These are phyloP conservation scores for Mercurialis annua DNA, from an alignment of 345 rosid species.

Conservation along the genomic window DNA sequence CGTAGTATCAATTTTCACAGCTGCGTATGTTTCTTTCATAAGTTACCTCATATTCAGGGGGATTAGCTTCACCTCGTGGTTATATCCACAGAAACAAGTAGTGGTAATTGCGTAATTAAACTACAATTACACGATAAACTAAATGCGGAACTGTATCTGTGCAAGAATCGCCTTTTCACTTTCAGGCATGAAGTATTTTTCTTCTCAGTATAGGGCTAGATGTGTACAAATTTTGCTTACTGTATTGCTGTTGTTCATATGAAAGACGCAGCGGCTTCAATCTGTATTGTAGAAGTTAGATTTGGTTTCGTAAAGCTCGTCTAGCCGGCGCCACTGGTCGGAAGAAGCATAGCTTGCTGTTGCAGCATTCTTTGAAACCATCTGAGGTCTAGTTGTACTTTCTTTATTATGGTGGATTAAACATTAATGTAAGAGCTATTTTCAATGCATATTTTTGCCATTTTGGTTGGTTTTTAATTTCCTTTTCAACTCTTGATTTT, in stretches of 20 bases:
- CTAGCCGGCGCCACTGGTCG: no score
- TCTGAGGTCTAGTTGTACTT: no score
- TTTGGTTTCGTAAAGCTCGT: neutral
- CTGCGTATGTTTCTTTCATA: slow-evolving; percentile 63
- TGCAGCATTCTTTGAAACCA: no score
- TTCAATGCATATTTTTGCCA: no score
- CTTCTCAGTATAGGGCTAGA: neutral
- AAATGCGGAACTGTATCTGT: neutral
- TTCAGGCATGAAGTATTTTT: neutral
- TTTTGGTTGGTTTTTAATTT: no score
- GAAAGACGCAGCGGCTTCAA: neutral
- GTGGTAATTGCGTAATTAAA: slow-evolving; percentile 5
- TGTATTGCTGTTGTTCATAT: neutral
- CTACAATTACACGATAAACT: neutral
- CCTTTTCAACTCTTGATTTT: no score
- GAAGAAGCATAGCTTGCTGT: no score
- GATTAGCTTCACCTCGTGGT: slow-evolving; percentile 36
- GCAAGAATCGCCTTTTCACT: neutral
- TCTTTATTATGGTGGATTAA: no score
- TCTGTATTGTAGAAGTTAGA: neutral
- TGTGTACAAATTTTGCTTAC: neutral
- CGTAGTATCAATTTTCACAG: slow-evolving; percentile 37
- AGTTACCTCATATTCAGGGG: slow-evolving; percentile 58
- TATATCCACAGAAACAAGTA: slow-evolving; percentile 1
- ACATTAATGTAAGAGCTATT: no score